Conservation (phyloP, 208 protist genomes). For the Trypanosoma scelopori region DNA sequence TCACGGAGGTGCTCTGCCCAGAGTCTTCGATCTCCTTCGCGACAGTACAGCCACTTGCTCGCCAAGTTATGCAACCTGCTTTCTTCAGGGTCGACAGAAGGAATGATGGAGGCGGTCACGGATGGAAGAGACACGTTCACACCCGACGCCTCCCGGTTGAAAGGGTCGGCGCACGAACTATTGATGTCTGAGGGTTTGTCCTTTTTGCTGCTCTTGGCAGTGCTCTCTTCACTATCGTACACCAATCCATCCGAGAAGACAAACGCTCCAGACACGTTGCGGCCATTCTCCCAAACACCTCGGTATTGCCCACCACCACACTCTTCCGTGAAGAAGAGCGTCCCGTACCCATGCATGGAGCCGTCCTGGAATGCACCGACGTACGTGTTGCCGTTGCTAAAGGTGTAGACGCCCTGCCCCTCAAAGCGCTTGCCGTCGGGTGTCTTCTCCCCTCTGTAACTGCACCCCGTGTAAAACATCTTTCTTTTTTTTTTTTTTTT, state of each 20-base stretch:
- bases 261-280: conserved; percentile 67
- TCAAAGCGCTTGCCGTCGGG: conserved; percentile 69
- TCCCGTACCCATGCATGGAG: conserved; percentile 78
- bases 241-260: conserved; percentile 86
- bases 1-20: conserved; percentile 84
- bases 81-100: background rate
- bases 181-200: no score
- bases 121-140: no score
- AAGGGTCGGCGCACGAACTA: no score
- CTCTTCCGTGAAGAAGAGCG: conserved; percentile 59
- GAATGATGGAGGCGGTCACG: no score
- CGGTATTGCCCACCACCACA: conserved; percentile 75
- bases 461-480: conserved; percentile 47
- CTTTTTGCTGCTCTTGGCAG: background rate
- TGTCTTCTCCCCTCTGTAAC: conserved; percentile 63
- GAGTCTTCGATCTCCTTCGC: conserved; percentile 73
- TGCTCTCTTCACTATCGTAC: conserved; percentile 35
- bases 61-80: conserved; percentile 9
- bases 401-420: conserved; percentile 74
- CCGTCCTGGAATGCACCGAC: conserved; percentile 79
- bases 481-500: background rate
- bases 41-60: conserved; percentile 78
- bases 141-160: no score
- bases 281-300: conserved; percentile 79
- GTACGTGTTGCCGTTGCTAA: conserved; percentile 84